Base-by-base conservation (phyloP, 768 basidiomycete species). In the Pulveroboletus ravenelii region DNA sequence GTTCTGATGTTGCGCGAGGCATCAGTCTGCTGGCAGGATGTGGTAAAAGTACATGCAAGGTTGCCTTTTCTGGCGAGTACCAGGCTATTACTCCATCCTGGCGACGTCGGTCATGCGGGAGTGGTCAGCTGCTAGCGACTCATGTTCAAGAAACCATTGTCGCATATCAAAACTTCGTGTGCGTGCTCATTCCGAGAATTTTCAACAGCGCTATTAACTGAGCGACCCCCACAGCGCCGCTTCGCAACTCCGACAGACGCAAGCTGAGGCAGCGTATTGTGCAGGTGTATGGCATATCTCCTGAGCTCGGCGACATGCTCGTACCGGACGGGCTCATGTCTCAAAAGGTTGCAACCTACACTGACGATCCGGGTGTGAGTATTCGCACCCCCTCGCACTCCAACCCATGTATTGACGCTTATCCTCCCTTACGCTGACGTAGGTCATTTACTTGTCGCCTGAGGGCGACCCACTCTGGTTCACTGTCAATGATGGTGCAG, bases 391-490 rank as follows among this genome's bases (percentile, higher is more conserved):
- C 13, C 9, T 15, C 32, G 15, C 10, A 3, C 25, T 44, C 4
- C 20, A 43, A 20, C 13, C 7, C 6, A 18, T 18, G 5, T 12
- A 46, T 37, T 36, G 15, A 6, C 20, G 31, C 46, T 57, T 30
- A 59, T 35, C 39, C 34, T 31, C 17, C 2, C 25, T 25, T 5
- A 27, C 15, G 6, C 31, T 56, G 39, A 54, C 40, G 47, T 20
- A 89, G 89, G 72, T 82, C 17, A 74, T 76, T 1, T 89, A 89
- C 66, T 60, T 87, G 15, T 76, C 80, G 8, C 67, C 77, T 6
- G 78, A 80, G 18, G 84, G 85, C 18, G 80, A 86, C 57, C 89
- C 89, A 0, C 67, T 90, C 31, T 92, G 89, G 89, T 87, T 92
- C 56, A 80, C 79, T 0, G 54, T 85, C 15, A 87, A 87, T 18